Evolutionary conservation across 306 rosid genomes (phyloP), one percentile per base, ranked within the genome.

Genomic region (Cicer chorassanicum): DNA sequence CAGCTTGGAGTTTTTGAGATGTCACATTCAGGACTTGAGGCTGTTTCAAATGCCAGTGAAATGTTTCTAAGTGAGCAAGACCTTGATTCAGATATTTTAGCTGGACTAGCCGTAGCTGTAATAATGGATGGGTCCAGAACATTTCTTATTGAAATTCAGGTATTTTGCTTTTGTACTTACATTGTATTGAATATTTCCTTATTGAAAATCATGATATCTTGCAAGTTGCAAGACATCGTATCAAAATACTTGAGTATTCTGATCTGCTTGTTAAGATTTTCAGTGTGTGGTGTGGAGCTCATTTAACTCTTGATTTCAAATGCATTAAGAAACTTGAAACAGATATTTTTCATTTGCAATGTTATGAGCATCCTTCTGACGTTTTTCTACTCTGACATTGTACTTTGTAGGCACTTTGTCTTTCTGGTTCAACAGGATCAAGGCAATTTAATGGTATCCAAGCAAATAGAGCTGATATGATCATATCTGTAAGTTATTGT

Each of bases 1-100:
- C 84, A 92, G 97, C 98, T 94, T 73, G 98, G 98, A 82, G 96
- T 94, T 67, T 90, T 94, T 84, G 95, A 91, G 80, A 94, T 94
- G 97, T 83, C 86, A 60, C 87, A 88, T 51, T 82, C 83, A 10
- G 97, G 98, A 70, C 81, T 94, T 48, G 86, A 82, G 82, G 88
- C 83, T 65, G 90, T 89, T 79, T 82, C 83, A 40, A 94, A 91
- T 83, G 89, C 96, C 10, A 87, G 97, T 70, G 88, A 80, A 82
- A 90, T 94, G 87, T 94, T 90, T 82, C 78, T 92, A 60, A 89
- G 95, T 72, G 92, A 91, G 70, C 93, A 94, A 68, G 64, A 79
- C 60, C 69, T 84, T 11, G 93, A 86, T 70, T 94, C 98, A 6
- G 89, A 91, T 39, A 8, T 70, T 79, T 85, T 91, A 70, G 96